Base-by-base conservation (phyloP, 176 grass and related monocot species). In the Oryza coarctata region DNA sequence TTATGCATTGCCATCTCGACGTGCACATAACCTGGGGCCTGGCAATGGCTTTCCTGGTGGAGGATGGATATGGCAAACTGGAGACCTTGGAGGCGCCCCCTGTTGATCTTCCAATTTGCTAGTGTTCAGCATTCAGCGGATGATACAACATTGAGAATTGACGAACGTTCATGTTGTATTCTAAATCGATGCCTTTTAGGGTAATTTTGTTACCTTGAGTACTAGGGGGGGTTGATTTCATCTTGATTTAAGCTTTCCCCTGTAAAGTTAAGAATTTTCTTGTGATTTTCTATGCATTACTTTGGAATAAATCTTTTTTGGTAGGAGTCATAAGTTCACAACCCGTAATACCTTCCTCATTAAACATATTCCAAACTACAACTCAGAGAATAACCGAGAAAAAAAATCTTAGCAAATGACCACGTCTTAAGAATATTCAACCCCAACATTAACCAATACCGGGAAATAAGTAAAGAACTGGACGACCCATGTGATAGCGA, bases 1-100 rank as follows among this genome's bases (percentile, higher is more conserved):
- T 96, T 49, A 80, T 93, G 90, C 90, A 96, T 63, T 96, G 94
- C 83, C 94, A 96, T 84, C 82, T 96, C 33, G 94, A 96, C 79
- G 94, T 93, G 79, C 94, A 96, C 79, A 96, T 96, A 25, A 82
- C 73, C 3, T 93, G 94, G 94, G 94, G 94, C 62, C 71, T 93
- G 78, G 94, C 94, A 6, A 96, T 93, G 90, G 88, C 90, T 7
- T 93, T 96, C 83, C 62, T 96, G 13, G 94, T 96, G 10, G 90
- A 91, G 30, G 84, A 96, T 40, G 94, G 94, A 13, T 75, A 85
- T 15, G 90, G 83, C 23, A 41, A 89, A 22, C 36, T 89, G 36
- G 71, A 96, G 52, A 65, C 90, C 0, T 50, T 96, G 27, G 77
- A 91, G 71, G 26, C 82, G 7, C 76, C 88, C 18, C 94, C 91